Percentiles rank a stretch among this genome's conserved stretches.
These are phyloP conservation scores for Penicillium tannophilum DNA, from an alignment of 495 filamentous ascomycete genomes.

Conservation along the genomic window DNA sequence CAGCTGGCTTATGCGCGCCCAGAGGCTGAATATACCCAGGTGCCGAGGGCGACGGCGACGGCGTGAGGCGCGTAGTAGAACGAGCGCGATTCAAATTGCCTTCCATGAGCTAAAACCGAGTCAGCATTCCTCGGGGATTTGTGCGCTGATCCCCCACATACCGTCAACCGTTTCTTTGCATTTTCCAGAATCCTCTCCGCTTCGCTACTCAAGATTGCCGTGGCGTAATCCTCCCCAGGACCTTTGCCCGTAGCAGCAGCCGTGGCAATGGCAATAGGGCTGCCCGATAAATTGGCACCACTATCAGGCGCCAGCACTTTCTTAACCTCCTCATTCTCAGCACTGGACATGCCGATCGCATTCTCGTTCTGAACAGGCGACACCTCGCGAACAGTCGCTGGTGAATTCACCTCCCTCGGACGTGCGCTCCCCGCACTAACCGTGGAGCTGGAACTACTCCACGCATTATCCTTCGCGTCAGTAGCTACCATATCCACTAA, in stretches of 20 bases:
- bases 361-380: constrained; percentile 13
- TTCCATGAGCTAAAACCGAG: constrained; percentile 74
- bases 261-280: constrained; percentile 22
- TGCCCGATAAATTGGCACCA: constrained; percentile 1
- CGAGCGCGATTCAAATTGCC: constrained; percentile 81
- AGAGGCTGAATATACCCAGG: constrained; percentile 25
- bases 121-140: constrained; percentile 14
- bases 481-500: constrained; percentile 17
- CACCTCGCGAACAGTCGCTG: constrained; percentile 17
- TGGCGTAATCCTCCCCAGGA: constrained; percentile 60
- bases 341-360: not conserved
- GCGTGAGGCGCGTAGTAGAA: constrained; percentile 64
- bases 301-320: constrained; percentile 7
- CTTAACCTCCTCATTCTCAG: not conserved
- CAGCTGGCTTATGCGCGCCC: constrained; percentile 19
- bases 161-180: constrained; percentile 83
- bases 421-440: constrained; percentile 40
- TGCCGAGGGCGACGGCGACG: constrained; percentile 53
- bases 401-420: constrained; percentile 22
- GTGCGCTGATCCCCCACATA: constrained; percentile 45
- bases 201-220: constrained; percentile 73
- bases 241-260: constrained; percentile 34
- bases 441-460: constrained; percentile 45
- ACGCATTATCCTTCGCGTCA: constrained; percentile 26
- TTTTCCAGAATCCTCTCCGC: constrained; percentile 89